These are phyloP conservation scores for Bathelium albidoporum DNA, from an alignment of 495 filamentous ascomycete genomes.

Conservation along the genomic window DNA sequence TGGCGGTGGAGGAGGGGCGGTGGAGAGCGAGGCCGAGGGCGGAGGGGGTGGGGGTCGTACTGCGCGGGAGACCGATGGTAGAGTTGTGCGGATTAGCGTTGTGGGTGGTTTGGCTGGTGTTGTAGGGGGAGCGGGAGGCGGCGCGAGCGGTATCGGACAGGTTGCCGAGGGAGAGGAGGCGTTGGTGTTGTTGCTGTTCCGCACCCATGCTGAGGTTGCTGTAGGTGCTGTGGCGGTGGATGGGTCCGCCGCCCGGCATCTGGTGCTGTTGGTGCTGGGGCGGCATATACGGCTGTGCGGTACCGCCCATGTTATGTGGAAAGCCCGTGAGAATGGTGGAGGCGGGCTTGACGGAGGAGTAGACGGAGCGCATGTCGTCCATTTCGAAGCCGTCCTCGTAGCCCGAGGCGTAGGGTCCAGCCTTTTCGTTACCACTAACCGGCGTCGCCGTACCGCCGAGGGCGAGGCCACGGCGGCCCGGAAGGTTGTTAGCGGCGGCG, in stretches of 20 bases:
- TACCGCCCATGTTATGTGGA: constrained; percentile 34
- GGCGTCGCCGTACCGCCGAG: constrained; percentile 47
- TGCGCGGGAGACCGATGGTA: constrained; percentile 48
- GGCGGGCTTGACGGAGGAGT: constrained; percentile 88
- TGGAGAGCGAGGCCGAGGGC: constrained; percentile 32
- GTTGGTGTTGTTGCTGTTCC: constrained; percentile 35
- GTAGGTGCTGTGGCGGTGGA: constrained; percentile 18
- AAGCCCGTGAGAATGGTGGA: constrained; percentile 87
- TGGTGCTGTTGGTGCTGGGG: constrained; percentile 18
- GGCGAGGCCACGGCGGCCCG: constrained; percentile 69
- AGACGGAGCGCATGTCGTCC: constrained; percentile 95
- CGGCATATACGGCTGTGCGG: constrained; percentile 23
- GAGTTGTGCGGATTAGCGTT: constrained; percentile 38
- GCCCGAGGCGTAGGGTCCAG: constrained; percentile 33
- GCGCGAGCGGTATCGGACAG: constrained; percentile 48
- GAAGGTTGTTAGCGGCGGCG: constrained; percentile 78
- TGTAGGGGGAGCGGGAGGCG: constrained; percentile 36
- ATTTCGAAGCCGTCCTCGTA: constrained; percentile 78
- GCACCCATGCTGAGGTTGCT: constrained; percentile 28
- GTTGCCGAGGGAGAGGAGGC: constrained; percentile 53
- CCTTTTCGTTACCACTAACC: constrained; percentile 35
- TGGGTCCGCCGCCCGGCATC: constrained; percentile 18
- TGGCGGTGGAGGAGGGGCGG: background rate
- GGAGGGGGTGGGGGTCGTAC: constrained; percentile 35
- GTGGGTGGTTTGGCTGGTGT: background rate